Evolutionary conservation across 148 eudicot genomes (phyloP).

Genomic region (Pouteria glomerata): DNA sequence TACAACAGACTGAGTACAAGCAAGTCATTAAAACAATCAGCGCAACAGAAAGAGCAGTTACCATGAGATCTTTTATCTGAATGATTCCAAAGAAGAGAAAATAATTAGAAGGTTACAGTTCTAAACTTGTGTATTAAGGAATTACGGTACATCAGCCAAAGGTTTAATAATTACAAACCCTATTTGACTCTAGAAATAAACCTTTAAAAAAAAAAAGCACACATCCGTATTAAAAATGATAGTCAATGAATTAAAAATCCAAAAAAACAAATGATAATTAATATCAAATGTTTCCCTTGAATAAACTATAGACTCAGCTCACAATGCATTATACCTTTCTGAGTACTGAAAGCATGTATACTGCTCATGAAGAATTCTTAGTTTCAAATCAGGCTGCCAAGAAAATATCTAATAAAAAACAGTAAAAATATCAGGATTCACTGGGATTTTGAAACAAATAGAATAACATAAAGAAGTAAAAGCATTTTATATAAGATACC

Average conservation of each 20-base stretch:
- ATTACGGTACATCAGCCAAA: neutral
- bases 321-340: conserved; percentile 48
- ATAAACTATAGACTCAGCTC: neutral
- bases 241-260: too few species aligned
- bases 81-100: neutral
- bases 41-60: neutral
- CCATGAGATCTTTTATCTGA: neutral
- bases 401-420: conserved; percentile 58
- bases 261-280: neutral
- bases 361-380: conserved; percentile 65
- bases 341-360: conserved; percentile 81
- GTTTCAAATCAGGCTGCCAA: conserved; percentile 60
- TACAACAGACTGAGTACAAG: neutral
- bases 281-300: neutral
- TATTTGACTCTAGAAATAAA: neutral
- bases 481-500: conserved; percentile 33
- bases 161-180: neutral
- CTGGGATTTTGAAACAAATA: neutral
- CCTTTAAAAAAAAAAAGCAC: neutral
- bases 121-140: neutral
- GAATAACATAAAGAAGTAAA: conserved; percentile 3
- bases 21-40: neutral
- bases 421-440: conserved; percentile 14
- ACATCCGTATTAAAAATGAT: neutral
- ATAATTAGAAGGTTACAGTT: neutral